Base-by-base conservation (phyloP, 805 yeast species). In the Candida nemodendra region DNA sequence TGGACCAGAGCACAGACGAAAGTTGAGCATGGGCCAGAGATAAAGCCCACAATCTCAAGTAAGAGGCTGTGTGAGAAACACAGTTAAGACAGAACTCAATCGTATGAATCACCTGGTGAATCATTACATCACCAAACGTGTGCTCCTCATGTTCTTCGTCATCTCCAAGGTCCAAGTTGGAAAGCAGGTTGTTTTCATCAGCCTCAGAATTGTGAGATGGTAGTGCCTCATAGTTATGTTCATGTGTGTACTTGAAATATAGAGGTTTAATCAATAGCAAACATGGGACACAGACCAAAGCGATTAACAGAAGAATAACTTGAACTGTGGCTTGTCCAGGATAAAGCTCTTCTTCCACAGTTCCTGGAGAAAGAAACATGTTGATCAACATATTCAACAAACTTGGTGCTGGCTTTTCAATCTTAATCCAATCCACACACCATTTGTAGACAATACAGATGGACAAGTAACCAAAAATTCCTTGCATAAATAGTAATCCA, bases 21-120 rank as follows among this genome's bases (percentile, higher is more conserved):
- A 91, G 74, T 69, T 91, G 98, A 11, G 96, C 95, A 66, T 91
- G 99, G 0, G 99, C 99, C 46, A 91, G 76, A 1, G 98, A 91
- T 51, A 91, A 71, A 3, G 99, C 99, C 99, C 99, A 91, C 50
- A 91, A 70, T 65, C 99, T 85, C 51, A 91, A 72, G 58, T 91
- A 91, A 0, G 98, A 91, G 1, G 99, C 99, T 2, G 99, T 91
- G 63, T 91, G 99, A n/a, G 96, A 87, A 22, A 91, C 96, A 71
- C 96, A 86, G 65, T 93, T 93, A 58, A 91, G 74, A 59, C 99
- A 91, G 67, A 93, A 91, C 71, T 91, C 99, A 59, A 91, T 91
- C 9, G 99, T 93, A 64, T 93, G 97, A 52, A 91, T 91, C 17
- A 91, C 95, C 66, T 91, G 99, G 64, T 91, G 96, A 52, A 91